A percentile compares a stretch with the other conserved stretches of the same genome.
phyloP scores from a whole-genome alignment of 495 filamentous ascomycete species.

The Penicillium ochrochloron region DNA sequence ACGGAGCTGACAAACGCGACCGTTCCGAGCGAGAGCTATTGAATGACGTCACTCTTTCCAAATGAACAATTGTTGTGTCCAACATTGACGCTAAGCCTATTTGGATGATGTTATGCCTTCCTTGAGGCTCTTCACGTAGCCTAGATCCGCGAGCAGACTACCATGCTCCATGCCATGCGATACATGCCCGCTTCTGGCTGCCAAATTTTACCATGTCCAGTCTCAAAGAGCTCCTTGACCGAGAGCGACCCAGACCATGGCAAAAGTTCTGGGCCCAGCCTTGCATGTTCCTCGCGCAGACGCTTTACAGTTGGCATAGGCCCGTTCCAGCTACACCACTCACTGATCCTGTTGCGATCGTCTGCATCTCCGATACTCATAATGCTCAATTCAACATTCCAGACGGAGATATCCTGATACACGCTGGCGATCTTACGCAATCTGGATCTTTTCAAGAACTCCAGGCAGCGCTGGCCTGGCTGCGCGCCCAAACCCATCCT shows the following conservation, averaged over 20 bases:
- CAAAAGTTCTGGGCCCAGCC: conserved; percentile 22
- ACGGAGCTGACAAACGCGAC: conserved; percentile 31
- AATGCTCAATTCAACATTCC: conserved; percentile 61
- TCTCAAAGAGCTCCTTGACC: conserved; percentile 20
- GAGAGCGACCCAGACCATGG: conserved; percentile 26
- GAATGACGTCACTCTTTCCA: not conserved
- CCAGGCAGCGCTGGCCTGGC: conserved; percentile 67
- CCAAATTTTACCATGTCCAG: conserved; percentile 14
- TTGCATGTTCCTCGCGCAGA: conserved; percentile 26
- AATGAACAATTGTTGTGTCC: no score
- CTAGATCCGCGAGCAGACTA: no score
- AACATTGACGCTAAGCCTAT: not conserved
- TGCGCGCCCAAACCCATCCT: conserved; percentile 59
- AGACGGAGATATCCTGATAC: conserved; percentile 73
- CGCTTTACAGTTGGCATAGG: conserved; percentile 24
- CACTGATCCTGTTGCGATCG: conserved; percentile 21
- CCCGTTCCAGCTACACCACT: conserved; percentile 22
- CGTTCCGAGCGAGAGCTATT: not conserved
- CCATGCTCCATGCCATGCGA: no score
- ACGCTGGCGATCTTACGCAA: conserved; percentile 75
- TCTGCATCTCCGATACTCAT: conserved; percentile 80
- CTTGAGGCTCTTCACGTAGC: no score
- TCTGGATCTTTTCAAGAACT: conserved; percentile 63
- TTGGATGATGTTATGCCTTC: not conserved
- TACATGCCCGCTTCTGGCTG: not conserved